phyloP scores from a whole-genome alignment of 768 basidiomycete species.

The Porphyrellus cyaneotinctus region DNA sequence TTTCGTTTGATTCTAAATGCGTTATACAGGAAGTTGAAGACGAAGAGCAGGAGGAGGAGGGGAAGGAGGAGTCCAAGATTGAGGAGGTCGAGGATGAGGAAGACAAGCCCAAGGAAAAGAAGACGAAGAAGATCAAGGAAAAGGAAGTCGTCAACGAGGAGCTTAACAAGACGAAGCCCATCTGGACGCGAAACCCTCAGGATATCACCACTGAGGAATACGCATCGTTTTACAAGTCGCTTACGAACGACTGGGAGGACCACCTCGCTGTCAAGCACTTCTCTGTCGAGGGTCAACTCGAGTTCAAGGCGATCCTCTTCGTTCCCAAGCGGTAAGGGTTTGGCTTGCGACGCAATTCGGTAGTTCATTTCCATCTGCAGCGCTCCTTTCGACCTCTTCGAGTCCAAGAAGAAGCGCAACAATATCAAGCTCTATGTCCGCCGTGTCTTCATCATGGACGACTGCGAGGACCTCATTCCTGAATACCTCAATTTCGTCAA shows the following conservation, averaged over 20 bases:
- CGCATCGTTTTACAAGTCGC: constrained; percentile 95
- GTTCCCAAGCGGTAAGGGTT: constrained; percentile 83
- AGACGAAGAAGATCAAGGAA: constrained; percentile 94
- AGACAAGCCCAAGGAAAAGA: constrained; percentile 83
- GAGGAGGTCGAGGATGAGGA: constrained; percentile 83
- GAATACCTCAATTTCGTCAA: constrained; percentile 99
- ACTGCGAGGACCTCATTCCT: constrained; percentile 98
- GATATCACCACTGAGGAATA: constrained; percentile 96
- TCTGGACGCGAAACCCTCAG: constrained; percentile 97
- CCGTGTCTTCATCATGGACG: constrained; percentile 99
- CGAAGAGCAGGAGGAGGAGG: constrained; percentile 74
- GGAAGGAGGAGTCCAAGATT: constrained; percentile 72
- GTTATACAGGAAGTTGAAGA: constrained; percentile 75
- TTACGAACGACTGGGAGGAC: constrained; percentile 99
- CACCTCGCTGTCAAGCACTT: constrained; percentile 99
- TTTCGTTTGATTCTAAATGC: constrained; percentile 2
- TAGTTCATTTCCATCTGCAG: constrained; percentile 36
- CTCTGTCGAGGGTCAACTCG: constrained; percentile 99
- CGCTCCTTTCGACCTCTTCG: constrained; percentile 98
- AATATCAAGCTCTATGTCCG: constrained; percentile 99
- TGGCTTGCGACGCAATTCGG: background rate
- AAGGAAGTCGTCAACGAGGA: constrained; percentile 86
- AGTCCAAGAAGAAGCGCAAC: constrained; percentile 99
- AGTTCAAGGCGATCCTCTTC: constrained; percentile 99
- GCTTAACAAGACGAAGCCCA: constrained; percentile 99